Percentiles rank a stretch among this genome's conserved stretches.
These are phyloP conservation scores for Penicillium sp. DNA, from an alignment of 2,329 filamentous ascomycete genomes.

Conservation along the genomic window DNA sequence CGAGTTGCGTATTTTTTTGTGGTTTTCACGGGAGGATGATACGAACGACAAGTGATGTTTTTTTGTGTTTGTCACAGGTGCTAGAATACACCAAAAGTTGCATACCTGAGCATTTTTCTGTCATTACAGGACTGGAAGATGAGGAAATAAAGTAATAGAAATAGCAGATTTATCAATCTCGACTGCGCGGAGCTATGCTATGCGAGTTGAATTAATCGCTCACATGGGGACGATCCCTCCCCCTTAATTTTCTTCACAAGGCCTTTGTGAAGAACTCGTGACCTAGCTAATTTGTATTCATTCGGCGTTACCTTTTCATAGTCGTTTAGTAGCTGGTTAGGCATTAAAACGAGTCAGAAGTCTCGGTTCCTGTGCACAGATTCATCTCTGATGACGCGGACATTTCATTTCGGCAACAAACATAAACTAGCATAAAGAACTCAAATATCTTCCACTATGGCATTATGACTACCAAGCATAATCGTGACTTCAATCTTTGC, in stretches of 20 bases:
- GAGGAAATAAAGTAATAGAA: neutral
- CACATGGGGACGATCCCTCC: too few species aligned
- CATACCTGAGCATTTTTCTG: neutral
- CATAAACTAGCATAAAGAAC: neutral
- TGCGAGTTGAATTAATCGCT: too few species aligned
- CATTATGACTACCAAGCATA: neutral
- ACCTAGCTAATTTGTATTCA: too few species aligned
- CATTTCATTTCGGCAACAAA: neutral
- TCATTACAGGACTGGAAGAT: neutral
- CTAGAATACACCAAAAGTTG: neutral
- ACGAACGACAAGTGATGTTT: too few species aligned
- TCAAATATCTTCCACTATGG: neutral
- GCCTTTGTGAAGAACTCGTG: too few species aligned
- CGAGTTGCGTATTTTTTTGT: neutral
- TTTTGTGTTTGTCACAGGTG: too few species aligned
- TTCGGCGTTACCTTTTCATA: too few species aligned
- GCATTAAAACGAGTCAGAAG: neutral
- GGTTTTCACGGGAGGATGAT: too few species aligned
- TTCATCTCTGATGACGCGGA: neutral
- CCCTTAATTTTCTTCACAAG: too few species aligned
- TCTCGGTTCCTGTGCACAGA: neutral
- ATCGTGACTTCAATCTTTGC: neutral
- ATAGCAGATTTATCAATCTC: neutral
- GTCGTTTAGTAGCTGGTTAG: neutral
- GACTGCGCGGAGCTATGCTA: neutral